Evolutionary conservation across 768 basidiomycete genomes (phyloP).

Genomic region (Mycena belliarum): DNA sequence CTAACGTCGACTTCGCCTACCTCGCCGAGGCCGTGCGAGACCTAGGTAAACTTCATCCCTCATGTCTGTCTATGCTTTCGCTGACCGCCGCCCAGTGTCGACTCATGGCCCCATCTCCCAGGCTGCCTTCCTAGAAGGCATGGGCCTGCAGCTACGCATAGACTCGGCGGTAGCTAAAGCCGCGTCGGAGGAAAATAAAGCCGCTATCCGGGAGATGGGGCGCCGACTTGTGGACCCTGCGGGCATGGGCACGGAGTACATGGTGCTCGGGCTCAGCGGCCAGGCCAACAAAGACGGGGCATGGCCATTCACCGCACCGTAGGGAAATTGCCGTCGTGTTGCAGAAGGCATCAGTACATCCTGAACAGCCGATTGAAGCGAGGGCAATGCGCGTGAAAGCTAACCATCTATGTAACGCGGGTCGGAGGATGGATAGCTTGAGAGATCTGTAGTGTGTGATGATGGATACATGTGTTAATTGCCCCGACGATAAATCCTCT

Average conservation of each 20-base stretch:
- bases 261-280: constrained; percentile 61
- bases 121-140: constrained; percentile 69
- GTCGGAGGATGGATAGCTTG: too few relatives aligned
- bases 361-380: too few relatives aligned
- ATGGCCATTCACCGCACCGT: constrained; percentile 9
- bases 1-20: constrained; percentile 96
- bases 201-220: constrained; percentile 59
- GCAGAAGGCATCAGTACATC: too few relatives aligned
- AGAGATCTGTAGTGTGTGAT: not conserved
- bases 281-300: not conserved
- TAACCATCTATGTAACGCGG: too few relatives aligned
- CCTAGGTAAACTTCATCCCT: constrained; percentile 45
- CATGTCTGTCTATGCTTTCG: too few relatives aligned
- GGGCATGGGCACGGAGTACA: constrained; percentile 90
- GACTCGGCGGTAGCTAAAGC: constrained; percentile 41
- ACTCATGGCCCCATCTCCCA: constrained; percentile 76
- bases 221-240: constrained; percentile 71
- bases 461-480: constrained; percentile 1
- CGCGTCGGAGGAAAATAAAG: constrained; percentile 45
- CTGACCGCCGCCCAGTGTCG: constrained; percentile 42
- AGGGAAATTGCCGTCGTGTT: not conserved
- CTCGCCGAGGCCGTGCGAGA: constrained; percentile 74
- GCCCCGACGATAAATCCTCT: not conserved
- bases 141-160: constrained; percentile 74
- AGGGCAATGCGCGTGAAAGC: too few relatives aligned